phyloP scores from a whole-genome alignment of 768 basidiomycete species.

The Rhodotorula toruloides region DNA sequence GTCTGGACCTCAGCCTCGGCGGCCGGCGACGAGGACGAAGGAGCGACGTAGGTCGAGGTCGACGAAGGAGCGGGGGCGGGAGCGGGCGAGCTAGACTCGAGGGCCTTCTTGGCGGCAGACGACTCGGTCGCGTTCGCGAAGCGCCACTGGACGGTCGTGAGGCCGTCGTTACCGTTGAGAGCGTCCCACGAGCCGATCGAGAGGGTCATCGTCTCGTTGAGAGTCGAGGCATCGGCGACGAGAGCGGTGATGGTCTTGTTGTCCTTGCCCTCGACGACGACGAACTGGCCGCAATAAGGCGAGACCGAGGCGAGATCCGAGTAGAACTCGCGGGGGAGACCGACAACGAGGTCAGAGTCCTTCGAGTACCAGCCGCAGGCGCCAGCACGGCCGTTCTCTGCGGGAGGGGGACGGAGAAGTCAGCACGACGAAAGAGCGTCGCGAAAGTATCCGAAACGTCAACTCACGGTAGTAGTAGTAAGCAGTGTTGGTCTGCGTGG shows the following conservation, averaged over 20 bases:
- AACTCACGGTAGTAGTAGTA: slow-evolving; percentile 23
- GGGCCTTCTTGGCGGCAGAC: slow-evolving; percentile 50
- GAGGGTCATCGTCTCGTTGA: slow-evolving; percentile 27
- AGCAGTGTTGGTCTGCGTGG: slow-evolving; percentile 25
- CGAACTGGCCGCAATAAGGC: slow-evolving; percentile 60
- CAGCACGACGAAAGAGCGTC: not conserved
- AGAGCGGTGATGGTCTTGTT: slow-evolving; percentile 58
- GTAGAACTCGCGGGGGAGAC: slow-evolving; percentile 57
- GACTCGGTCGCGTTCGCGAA: slow-evolving; percentile 37
- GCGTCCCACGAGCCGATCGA: slow-evolving; percentile 49
- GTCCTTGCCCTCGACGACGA: slow-evolving; percentile 62
- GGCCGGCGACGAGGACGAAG: not conserved
- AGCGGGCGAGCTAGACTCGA: slow-evolving; percentile 50
- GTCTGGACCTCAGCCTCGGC: too few species aligned
- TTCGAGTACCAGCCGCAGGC: slow-evolving; percentile 62
- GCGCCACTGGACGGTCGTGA: slow-evolving; percentile 29
- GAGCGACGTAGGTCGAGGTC: not conserved
- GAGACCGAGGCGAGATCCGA: slow-evolving; percentile 49
- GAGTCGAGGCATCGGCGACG: slow-evolving; percentile 62
- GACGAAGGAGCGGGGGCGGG: not conserved
- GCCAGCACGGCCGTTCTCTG: slow-evolving; percentile 62
- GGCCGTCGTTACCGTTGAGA: slow-evolving; percentile 7
- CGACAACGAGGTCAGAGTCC: slow-evolving; percentile 52
- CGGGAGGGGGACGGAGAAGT: not conserved
- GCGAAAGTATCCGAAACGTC: not conserved